phyloP scores from a whole-genome alignment of 2,329 filamentous ascomycete genomes.

The Aureobasidium lini region DNA sequence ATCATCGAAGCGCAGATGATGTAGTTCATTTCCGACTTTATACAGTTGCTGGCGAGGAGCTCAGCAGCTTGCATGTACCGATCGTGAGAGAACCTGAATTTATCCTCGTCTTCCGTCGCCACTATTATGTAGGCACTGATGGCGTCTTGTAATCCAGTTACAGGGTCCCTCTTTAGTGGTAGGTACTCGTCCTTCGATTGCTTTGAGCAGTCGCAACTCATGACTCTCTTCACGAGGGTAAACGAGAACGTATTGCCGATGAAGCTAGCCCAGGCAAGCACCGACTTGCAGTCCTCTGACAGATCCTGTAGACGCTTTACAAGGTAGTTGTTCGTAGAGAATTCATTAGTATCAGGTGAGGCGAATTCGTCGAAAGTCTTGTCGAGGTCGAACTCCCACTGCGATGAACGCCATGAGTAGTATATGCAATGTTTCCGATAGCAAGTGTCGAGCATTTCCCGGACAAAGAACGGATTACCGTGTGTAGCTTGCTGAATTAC shows the following conservation, averaged over 20 bases:
- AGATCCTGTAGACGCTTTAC: conserved; percentile 69
- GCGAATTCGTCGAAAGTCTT: conserved; percentile 79
- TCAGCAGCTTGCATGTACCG: conserved; percentile 74
- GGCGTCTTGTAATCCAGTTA: conserved; percentile 73
- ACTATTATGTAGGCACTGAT: conserved; percentile 75
- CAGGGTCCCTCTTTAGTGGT: conserved; percentile 56
- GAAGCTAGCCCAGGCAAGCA: conserved; percentile 80
- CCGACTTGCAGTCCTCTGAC: conserved; percentile 62
- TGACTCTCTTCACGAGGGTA: conserved; percentile 65
- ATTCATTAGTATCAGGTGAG: conserved; percentile 68
- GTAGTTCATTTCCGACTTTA: conserved; percentile 78
- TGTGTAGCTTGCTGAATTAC: conserved; percentile 83
- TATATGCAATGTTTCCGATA: conserved; percentile 81
- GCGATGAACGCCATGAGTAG: conserved; percentile 77
- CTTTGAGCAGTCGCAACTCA: conserved; percentile 66
- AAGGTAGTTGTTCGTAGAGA: conserved; percentile 77
- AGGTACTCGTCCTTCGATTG: conserved; percentile 39
- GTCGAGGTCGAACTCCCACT: conserved; percentile 76
- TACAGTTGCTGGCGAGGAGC: conserved; percentile 58
- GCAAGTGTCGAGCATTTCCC: conserved; percentile 82
- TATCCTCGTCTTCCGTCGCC: conserved; percentile 74
- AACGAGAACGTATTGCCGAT: conserved; percentile 81
- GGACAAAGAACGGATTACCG: conserved; percentile 85
- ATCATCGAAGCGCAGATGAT: conserved; percentile 76
- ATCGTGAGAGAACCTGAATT: conserved; percentile 81